A percentile compares a stretch with the other conserved stretches of the same genome.
Conservation (phyloP, 345 rosid species). For the Luvunga scandens region DNA sequence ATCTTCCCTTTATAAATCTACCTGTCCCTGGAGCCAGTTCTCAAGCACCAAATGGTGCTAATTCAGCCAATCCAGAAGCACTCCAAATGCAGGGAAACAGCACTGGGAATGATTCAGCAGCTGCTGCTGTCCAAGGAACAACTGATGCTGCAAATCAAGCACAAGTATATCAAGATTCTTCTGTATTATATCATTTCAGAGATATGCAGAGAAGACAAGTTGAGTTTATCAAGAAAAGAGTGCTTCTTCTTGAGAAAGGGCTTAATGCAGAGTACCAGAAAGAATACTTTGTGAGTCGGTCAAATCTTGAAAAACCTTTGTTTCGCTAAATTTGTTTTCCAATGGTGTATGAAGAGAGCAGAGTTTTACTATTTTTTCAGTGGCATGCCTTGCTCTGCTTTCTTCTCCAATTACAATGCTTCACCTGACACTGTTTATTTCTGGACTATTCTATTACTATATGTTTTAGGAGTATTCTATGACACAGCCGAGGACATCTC, state of each 20-base stretch:
- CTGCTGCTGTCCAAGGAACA: constrained; percentile 49
- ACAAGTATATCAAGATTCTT: constrained; percentile 47
- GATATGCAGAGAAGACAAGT: constrained; percentile 94
- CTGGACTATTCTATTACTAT: not conserved
- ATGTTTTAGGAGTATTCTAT: not conserved
- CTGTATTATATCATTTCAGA: constrained; percentile 60
- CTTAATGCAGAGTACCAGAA: constrained; percentile 69
- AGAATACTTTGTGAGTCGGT: constrained; percentile 57
- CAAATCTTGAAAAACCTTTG: not conserved
- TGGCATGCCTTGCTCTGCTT: not conserved
- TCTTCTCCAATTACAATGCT: not conserved
- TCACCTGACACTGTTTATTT: not conserved
- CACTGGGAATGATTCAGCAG: constrained; percentile 40
- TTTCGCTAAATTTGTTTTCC: not conserved
- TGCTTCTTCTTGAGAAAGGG: constrained; percentile 85
- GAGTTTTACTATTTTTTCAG: too few relatives aligned
- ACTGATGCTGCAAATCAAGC: constrained; percentile 43
- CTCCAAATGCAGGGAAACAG: constrained; percentile 50
- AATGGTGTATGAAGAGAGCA: not conserved
- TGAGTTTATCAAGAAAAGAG: constrained; percentile 94
- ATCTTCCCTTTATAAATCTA: constrained; percentile 67
- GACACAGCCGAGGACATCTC: not conserved
- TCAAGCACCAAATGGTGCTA: constrained; percentile 67
- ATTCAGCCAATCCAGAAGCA: constrained; percentile 43
- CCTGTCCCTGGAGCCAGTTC: constrained; percentile 60